Evolutionary conservation across 2,329 filamentous ascomycete species (phyloP), one percentile per base, ranked within the genome.

Genomic region (Lasiodiplodia hormozganensis): DNA sequence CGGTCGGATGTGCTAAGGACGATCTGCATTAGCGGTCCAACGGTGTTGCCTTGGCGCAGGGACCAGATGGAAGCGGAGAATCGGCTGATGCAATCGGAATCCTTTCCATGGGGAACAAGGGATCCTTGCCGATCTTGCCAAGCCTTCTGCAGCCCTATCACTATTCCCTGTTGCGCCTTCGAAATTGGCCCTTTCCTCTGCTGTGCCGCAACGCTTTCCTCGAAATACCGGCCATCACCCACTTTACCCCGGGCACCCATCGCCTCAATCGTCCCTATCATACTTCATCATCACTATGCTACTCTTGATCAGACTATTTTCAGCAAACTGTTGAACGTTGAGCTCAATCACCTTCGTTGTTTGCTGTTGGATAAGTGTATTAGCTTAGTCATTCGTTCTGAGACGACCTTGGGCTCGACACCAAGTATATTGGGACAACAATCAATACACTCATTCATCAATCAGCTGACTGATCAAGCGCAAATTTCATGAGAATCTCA

Each of bases 141-240:
- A 53, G 49, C 49, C n/a, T 53, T 25, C n/a, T 49, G 43, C 43
- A 49, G 43, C 43, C 43, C 43, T 49, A 49, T 21, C 43, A 49
- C 16, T 49, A 21, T 49, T 7, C 43, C 16, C 4, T 49, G 6
- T 21, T 7, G 43, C 43, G 16, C 43, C 43, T 49, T 49, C 43
- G 11, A 18, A 18, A 16, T 49, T 49, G 6, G 14, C 43, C 43
- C 43, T 49, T 4, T 49, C 10, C n/a, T 49, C 43, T 49, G 43
- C 43, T 49, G 43, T 49, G 43, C 43, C 43, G 43, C 43, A 49
- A 16, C 43, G 43, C 43, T 16, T 49, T 49, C 14, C n/a, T 49
- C 43, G 43, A 49, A 49, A 49, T 49, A 49, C 43, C n/a, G 11
- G 43, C 43, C 18, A 49, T 18, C 43, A 7, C 14, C 43, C 43